These are phyloP conservation scores for Sporothrix dimorphospora DNA, from an alignment of 2,329 filamentous ascomycete genomes.

Conservation along the genomic window DNA sequence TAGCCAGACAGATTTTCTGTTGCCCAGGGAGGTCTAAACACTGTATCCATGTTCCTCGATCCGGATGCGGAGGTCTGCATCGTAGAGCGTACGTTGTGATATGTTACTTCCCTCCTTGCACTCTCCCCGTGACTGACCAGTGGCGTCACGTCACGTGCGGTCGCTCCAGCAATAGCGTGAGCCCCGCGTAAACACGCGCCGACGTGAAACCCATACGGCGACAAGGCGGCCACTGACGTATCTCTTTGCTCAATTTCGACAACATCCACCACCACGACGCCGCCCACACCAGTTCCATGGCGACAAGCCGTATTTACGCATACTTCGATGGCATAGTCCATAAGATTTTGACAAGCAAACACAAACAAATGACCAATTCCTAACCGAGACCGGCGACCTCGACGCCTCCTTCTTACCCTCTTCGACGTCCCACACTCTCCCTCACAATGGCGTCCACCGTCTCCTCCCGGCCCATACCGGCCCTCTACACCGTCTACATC, in stretches of 20 bases:
- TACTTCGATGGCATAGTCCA: too few relatives aligned
- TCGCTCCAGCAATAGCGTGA: conserved; percentile 16
- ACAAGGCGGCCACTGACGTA: conserved; percentile 1
- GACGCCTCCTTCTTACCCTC: background rate
- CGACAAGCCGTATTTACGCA: background rate
- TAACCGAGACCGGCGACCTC: background rate
- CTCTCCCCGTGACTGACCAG: too few relatives aligned
- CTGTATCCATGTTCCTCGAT: too few relatives aligned
- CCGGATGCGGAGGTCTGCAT: too few relatives aligned
- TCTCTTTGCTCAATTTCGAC: background rate
- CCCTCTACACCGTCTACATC: conserved; percentile 92
- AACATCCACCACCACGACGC: background rate
- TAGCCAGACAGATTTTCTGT: too few relatives aligned
- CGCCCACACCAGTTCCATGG: background rate
- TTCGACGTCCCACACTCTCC: background rate
- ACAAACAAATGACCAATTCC: background rate
- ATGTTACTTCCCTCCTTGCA: too few relatives aligned
- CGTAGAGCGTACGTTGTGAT: too few relatives aligned
- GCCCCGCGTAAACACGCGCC: conserved; percentile 22
- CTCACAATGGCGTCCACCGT: conserved; percentile 9
- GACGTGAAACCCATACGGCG: background rate
- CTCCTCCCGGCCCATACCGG: conserved; percentile 64
- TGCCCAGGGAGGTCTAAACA: too few relatives aligned
- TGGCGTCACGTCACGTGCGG: conserved; percentile 6
- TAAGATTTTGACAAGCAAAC: background rate